Percentiles rank a stretch among this genome's conserved stretches.
Evolutionary conservation across 2,329 filamentous ascomycete genomes (phyloP).

Genomic region (Calonectria ilicicola): DNA sequence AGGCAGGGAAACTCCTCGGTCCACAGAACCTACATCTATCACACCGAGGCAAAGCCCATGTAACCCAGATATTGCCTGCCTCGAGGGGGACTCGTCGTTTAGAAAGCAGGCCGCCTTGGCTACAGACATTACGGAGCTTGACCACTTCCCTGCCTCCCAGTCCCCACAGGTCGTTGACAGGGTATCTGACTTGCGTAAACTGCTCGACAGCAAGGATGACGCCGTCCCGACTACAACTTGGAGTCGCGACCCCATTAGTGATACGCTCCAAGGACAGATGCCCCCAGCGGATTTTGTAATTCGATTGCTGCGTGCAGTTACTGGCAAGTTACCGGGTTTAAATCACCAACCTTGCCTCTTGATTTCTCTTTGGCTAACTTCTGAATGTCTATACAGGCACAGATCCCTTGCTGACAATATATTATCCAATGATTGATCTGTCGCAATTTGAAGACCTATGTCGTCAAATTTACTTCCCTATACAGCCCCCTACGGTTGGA

Average conservation of each 20-base stretch:
- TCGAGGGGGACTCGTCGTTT: background rate
- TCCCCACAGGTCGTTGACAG: background rate
- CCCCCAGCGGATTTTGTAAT: background rate
- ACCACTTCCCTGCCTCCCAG: background rate
- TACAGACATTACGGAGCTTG: background rate
- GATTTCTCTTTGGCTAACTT: background rate
- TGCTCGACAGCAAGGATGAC: background rate
- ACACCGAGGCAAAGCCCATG: background rate
- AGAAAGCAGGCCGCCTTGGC: background rate
- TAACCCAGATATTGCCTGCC: background rate
- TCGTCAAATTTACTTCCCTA: background rate
- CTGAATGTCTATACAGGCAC: background rate
- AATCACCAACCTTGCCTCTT: background rate
- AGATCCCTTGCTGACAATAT: background rate
- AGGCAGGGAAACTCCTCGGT: background rate
- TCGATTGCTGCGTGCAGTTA: background rate
- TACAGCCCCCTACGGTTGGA: background rate
- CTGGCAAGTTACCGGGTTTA: background rate
- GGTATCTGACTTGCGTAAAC: constrained; percentile 1
- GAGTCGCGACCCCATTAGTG: background rate
- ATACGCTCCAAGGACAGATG: background rate
- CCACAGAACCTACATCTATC: background rate
- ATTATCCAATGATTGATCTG: background rate
- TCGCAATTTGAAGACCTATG: background rate
- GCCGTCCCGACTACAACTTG: background rate